Conservation (phyloP, 2,329 filamentous ascomycete genomes). For the Fusarium nanum region DNA sequence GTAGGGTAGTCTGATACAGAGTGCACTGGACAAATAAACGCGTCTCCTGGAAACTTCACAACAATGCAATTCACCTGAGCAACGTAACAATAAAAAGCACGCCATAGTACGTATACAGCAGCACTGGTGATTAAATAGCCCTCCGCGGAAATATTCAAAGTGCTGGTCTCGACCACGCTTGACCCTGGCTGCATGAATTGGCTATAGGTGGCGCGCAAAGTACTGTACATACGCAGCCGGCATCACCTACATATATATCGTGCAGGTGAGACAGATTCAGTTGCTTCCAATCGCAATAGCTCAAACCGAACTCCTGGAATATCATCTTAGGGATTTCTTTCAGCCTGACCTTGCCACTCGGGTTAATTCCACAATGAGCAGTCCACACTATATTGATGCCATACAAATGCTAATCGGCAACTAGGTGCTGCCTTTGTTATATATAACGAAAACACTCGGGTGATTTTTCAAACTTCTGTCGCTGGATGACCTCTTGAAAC, state of each 20-base stretch:
- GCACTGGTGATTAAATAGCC: background rate
- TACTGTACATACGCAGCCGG: background rate
- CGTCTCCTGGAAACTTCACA: constrained; percentile 3
- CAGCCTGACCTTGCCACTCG: constrained; percentile 16
- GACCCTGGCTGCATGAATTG: background rate
- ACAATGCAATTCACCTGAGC: background rate
- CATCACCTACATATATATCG: background rate
- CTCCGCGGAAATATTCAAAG: background rate
- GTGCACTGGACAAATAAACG: background rate
- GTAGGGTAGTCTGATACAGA: constrained; percentile 17
- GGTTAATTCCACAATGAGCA: background rate
- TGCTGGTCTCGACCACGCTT: background rate
- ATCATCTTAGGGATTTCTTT: background rate
- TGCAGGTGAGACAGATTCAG: constrained; percentile 29
- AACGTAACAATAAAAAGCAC: background rate
- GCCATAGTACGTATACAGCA: background rate
- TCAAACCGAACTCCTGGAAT: background rate
- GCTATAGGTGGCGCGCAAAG: constrained; percentile 10
- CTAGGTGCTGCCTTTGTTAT: background rate
- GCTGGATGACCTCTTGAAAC: background rate
- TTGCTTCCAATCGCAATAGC: constrained; percentile 2
- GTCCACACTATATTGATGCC: background rate
- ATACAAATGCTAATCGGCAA: constrained; percentile 3
- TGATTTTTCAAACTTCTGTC: background rate
- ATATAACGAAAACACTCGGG: background rate